Evolutionary conservation across 352 stramenopile species (phyloP), one percentile per base, ranked within the genome.

Genomic region (Globisporangium cylindrosporum): DNA sequence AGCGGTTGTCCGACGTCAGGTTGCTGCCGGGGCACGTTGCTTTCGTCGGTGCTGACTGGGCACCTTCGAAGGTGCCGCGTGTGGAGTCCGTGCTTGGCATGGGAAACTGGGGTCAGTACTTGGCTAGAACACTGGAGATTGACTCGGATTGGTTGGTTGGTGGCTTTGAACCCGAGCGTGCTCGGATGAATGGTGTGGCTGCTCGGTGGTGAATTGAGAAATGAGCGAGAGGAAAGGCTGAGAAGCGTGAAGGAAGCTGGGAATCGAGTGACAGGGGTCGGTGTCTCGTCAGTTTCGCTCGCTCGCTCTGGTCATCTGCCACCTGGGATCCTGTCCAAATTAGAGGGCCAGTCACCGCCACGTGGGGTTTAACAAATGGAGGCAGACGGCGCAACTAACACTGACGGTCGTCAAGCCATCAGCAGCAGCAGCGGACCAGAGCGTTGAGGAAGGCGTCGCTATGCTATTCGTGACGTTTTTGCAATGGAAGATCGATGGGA

Each of bases 141-240:
- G 43, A 10, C 18, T 51, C 43, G 43, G 18, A 51, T 12, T 51
- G 43, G 43, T 51, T 7, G 41, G 41, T 1, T 22, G 43, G 43
- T 8, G 43, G 15, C 4, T 18, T 32, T 20, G 27, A 27, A 41
- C 27, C 18, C 27, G 25, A 41, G 54, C 6, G 9, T 15, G 54
- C 18, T 51, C 43, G 43, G 43, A 3, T 32, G 27, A 32, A 32
- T 22, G 2, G 54, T 41, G 36, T 43, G 36, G 54, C 15, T 22
- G 54, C 25, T 34, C n/a, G 32, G 57, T 51, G 43, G 15, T 2
- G n/a, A 22, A 62, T 62, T 51, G 34, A 27, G 57, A 51, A 62
- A 48, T 62, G 57, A 34, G 2, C 4, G 54, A 59, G n/a, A 34
- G n/a, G 53, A 59, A 51, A 51, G 43, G 18, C 15, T 22, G 18